Evolutionary conservation across 768 basidiomycete species (phyloP).

Genomic region (Sistotremastrum niveocremeum): DNA sequence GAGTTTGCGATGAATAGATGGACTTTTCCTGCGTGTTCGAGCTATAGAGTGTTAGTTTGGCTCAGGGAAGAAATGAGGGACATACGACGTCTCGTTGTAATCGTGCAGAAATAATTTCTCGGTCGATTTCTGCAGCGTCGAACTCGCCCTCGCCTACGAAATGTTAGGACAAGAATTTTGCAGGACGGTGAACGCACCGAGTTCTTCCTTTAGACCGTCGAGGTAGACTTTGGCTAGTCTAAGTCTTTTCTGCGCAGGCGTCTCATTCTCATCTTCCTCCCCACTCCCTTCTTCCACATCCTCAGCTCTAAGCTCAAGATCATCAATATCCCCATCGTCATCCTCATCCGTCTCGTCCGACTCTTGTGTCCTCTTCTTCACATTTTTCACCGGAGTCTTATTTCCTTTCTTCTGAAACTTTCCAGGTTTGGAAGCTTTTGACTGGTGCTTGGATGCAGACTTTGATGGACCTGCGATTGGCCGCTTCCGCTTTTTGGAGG

Average conservation of each 20-base stretch:
- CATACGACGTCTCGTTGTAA: conserved; percentile 78
- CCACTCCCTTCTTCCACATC: conserved; percentile 50
- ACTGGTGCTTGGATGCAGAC: conserved; percentile 14
- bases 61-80: conserved; percentile 3
- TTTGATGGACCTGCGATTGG: conserved; percentile 32
- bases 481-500: conserved; percentile 45
- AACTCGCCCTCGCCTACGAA: conserved; percentile 69
- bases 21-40: conserved; percentile 79
- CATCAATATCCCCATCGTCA: conserved; percentile 39
- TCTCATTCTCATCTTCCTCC: conserved; percentile 81
- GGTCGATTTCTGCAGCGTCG: conserved; percentile 93
- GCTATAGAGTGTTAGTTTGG: conserved; percentile 9
- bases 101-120: conserved; percentile 79
- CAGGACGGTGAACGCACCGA: conserved; percentile 32
- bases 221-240: conserved; percentile 85
- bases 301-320: conserved; percentile 54
- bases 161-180: background rate
- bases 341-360: conserved; percentile 49
- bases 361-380: conserved; percentile 16
- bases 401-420: conserved; percentile 15
- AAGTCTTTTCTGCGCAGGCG: conserved; percentile 85
- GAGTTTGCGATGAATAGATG: conserved; percentile 68
- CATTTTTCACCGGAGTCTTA: conserved; percentile 3
- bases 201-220: conserved; percentile 63
- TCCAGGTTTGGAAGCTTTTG: conserved; percentile 16